A percentile compares a stretch with the other conserved stretches of the same genome.
These are phyloP conservation scores for Phoma herbarum DNA, from an alignment of 2,329 filamentous ascomycete species.

Conservation along the genomic window DNA sequence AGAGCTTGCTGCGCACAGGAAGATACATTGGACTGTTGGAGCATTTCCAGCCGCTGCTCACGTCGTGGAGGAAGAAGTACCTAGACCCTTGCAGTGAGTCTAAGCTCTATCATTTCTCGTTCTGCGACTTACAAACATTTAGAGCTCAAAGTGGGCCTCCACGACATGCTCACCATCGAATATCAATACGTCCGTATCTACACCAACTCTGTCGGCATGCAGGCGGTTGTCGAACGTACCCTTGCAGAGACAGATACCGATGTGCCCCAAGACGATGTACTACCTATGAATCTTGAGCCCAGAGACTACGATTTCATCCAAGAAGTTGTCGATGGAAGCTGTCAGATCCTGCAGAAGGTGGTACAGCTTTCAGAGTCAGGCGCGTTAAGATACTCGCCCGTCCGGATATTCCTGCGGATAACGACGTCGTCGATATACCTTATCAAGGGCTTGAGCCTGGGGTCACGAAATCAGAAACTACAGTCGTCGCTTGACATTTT, in stretches of 20 bases:
- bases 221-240: conserved; percentile 65
- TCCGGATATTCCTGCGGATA: conserved; percentile 63
- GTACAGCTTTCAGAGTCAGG: conserved; percentile 58
- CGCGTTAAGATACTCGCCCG: conserved; percentile 61
- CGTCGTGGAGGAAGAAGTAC: conserved; percentile 53
- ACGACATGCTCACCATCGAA: conserved; percentile 63
- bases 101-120: fast-evolving
- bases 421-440: conserved; percentile 65
- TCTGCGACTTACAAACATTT: not conserved
- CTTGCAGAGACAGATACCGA: conserved; percentile 52
- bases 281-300: conserved; percentile 57
- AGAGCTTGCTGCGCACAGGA: conserved; percentile 56
- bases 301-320: conserved; percentile 65
- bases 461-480: conserved; percentile 59
- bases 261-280: conserved; percentile 49
- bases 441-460: conserved; percentile 61
- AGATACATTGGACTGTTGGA: conserved; percentile 61
- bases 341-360: conserved; percentile 61
- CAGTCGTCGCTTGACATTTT: conserved; percentile 59
- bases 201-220: conserved; percentile 62
- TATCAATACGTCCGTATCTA: conserved; percentile 57
- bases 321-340: conserved; percentile 64
- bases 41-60: conserved; percentile 55
- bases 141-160: conserved; percentile 52
- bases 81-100: conserved; percentile 50